Evolutionary conservation across 345 rosid genomes (phyloP).

Genomic region (Conringia planisiliqua): DNA sequence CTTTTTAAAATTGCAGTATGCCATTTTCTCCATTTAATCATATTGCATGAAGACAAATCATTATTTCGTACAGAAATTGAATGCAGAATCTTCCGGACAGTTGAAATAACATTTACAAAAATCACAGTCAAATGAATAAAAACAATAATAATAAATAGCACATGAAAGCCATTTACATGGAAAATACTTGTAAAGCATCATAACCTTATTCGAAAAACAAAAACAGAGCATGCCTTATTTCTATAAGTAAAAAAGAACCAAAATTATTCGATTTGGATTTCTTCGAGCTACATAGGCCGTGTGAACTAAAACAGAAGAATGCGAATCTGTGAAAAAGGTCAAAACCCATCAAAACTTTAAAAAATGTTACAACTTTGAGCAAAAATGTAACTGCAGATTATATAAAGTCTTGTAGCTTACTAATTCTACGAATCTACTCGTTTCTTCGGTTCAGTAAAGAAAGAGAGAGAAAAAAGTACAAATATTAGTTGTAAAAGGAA

Average conservation of each 20-base stretch:
- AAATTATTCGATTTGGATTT: background rate
- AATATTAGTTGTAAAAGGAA: slow-evolving; percentile 21
- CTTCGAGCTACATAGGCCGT: background rate
- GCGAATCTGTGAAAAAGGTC: background rate
- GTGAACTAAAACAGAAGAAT: background rate
- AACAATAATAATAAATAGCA: slow-evolving; percentile 11
- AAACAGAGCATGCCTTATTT: slow-evolving; percentile 8
- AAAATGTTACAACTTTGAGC: background rate
- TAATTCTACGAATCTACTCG: slow-evolving; percentile 16
- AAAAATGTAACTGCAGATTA: slow-evolving; percentile 10
- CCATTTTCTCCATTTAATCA: slow-evolving; percentile 11
- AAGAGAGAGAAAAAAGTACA: slow-evolving; percentile 18
- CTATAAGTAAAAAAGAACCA: background rate
- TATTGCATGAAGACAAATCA: slow-evolving; percentile 19
- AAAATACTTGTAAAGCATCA: slow-evolving; percentile 3
- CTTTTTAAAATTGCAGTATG: background rate
- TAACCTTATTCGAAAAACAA: slow-evolving; percentile 8
- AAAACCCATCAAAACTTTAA: background rate
- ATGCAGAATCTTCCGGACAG: slow-evolving; percentile 25
- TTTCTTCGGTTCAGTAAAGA: slow-evolving; percentile 27
- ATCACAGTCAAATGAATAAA: background rate
- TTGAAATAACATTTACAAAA: background rate
- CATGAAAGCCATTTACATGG: slow-evolving; percentile 14
- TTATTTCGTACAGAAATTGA: slow-evolving; percentile 23
- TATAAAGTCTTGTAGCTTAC: slow-evolving; percentile 20